Conservation (phyloP, 306 rosid genomes). For the Benincasa hispida region DNA sequence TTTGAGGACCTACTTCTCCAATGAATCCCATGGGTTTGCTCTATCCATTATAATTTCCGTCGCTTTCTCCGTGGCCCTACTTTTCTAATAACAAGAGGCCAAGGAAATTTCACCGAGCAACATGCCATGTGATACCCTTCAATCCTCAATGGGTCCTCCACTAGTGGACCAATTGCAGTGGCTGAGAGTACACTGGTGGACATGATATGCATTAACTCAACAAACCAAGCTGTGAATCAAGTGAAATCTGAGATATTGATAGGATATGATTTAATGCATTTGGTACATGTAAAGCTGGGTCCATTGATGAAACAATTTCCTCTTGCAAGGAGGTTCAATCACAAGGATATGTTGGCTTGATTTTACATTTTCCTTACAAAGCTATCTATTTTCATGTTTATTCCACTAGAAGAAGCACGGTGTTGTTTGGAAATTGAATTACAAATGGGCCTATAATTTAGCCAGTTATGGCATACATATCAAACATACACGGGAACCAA, state of each 20-base stretch:
- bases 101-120: not conserved
- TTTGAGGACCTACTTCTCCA: not conserved
- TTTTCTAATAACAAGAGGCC: not conserved
- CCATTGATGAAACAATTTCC: not conserved
- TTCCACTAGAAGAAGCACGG: not conserved
- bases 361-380: not conserved
- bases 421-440: not conserved
- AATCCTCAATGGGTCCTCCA: not conserved
- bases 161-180: not conserved
- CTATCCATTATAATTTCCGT: not conserved
- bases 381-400: not conserved
- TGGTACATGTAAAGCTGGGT: not conserved
- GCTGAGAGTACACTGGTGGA: not conserved
- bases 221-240: not conserved
- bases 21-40: not conserved
- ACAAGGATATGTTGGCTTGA: not conserved
- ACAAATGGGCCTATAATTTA: not conserved
- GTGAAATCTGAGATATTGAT: not conserved
- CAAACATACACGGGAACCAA: not conserved
- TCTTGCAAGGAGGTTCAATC: not conserved
- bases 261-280: not conserved
- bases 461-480: not conserved
- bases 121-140: conserved; percentile 1
- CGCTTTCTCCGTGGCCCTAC: not conserved
- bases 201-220: not conserved